Conservation (phyloP, 768 basidiomycete genomes). For the Lentinula aciculospora region DNA sequence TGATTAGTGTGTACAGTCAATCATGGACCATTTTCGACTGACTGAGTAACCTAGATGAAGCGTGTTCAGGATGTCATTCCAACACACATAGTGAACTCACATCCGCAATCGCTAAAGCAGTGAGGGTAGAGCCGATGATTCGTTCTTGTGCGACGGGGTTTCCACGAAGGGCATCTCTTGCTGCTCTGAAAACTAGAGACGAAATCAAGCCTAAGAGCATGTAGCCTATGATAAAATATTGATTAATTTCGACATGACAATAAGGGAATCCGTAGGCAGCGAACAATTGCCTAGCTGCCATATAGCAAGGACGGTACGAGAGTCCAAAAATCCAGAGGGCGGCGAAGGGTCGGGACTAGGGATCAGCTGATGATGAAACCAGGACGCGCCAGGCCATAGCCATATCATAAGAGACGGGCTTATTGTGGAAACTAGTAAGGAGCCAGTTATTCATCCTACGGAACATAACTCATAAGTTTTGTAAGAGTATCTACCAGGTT, state of each 20-base stretch:
- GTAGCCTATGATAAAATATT: constrained; percentile 37
- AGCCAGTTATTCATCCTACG: background rate
- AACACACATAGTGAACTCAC: constrained; percentile 31
- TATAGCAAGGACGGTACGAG: constrained; percentile 46
- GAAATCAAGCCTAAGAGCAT: constrained; percentile 59
- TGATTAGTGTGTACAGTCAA: background rate
- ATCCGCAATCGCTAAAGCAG: constrained; percentile 64
- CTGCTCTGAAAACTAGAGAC: constrained; percentile 60
- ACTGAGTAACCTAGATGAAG: constrained; percentile 53
- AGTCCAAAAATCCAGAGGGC: constrained; percentile 27
- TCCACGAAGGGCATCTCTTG: constrained; percentile 51
- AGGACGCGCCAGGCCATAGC: constrained; percentile 45
- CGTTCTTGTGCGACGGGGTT: constrained; percentile 62
- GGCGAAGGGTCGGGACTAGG: constrained; percentile 27
- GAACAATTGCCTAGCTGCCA: constrained; percentile 59
- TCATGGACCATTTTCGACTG: constrained; percentile 18
- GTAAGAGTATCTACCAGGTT: constrained; percentile 36
- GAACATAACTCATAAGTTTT: background rate
- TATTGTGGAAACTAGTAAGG: constrained; percentile 41
- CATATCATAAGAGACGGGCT: constrained; percentile 44
- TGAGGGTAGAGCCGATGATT: constrained; percentile 56
- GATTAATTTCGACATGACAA: background rate
- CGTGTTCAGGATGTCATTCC: background rate
- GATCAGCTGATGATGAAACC: constrained; percentile 57
- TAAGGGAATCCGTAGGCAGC: constrained; percentile 5